A percentile compares a stretch with the other conserved stretches of the same genome.
Conservation (phyloP, 1,284 basidiomycete genomes). For the Pterula multifida region DNA sequence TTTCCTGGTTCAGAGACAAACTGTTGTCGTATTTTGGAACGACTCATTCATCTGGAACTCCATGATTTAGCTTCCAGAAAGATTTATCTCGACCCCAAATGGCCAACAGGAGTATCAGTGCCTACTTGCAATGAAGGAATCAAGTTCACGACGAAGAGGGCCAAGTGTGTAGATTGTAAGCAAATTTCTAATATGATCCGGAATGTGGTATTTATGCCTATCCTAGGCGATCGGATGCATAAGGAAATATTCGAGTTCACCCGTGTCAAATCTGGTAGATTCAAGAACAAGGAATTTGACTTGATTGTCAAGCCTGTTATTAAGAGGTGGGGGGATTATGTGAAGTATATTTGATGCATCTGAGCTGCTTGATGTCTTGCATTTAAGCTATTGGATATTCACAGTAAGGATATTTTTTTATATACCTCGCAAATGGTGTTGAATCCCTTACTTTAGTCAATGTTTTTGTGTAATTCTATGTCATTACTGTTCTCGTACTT, state of each 20-base stretch:
- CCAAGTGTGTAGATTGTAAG: slow-evolving; percentile 19
- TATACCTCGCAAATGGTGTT: too few species aligned
- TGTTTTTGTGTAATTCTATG: too few species aligned
- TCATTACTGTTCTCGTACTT: too few species aligned
- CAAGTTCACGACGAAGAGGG: slow-evolving; percentile 13
- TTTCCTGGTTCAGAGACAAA: too few species aligned
- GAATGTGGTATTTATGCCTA: too few species aligned
- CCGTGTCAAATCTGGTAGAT: slow-evolving; percentile 33
- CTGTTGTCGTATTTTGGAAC: slow-evolving; percentile 39
- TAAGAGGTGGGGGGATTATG: slow-evolving; percentile 62
- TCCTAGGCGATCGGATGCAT: slow-evolving; percentile 47
- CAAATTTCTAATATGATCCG: slow-evolving; percentile 19
- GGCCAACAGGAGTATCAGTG: slow-evolving; percentile 19
- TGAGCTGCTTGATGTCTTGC: too few species aligned
- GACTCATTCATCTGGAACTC: slow-evolving; percentile 66
- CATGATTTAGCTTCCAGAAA: slow-evolving; percentile 46
- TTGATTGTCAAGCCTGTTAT: slow-evolving; percentile 59
- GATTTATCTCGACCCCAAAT: slow-evolving; percentile 46
- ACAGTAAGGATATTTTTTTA: too few species aligned
- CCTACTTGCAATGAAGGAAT: not conserved
- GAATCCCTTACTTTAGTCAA: too few species aligned
- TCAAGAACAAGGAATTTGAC: slow-evolving; percentile 61
- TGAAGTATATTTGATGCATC: too few species aligned
- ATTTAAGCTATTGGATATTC: too few species aligned
- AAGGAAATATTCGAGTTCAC: slow-evolving; percentile 68